Conservation (phyloP, 2,329 filamentous ascomycete genomes). For the Phaeosphaeria sp. region DNA sequence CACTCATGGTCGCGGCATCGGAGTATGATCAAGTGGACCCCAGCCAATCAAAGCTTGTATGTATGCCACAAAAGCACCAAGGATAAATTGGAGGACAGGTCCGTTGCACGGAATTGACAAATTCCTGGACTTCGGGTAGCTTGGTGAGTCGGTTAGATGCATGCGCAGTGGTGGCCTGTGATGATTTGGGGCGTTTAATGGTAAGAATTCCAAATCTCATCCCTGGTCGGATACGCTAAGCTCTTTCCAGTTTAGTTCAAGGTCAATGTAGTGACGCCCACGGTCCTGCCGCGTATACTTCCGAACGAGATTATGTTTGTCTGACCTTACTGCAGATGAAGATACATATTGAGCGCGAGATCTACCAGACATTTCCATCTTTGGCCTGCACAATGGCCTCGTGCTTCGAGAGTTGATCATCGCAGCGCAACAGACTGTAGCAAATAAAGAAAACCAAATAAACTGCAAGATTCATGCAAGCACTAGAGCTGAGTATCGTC, state of each 20-base stretch:
- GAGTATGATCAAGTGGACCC: neutral
- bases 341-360: neutral
- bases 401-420: neutral
- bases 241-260: conserved; percentile 11
- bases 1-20: neutral
- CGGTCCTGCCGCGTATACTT: conserved; percentile 13
- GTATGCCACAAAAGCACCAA: neutral
- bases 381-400: neutral
- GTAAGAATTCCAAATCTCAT: conserved; percentile 22
- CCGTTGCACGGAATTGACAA: conserved; percentile 20
- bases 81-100: neutral
- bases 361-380: neutral
- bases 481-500: too few relatives aligned
- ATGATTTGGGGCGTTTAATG: conserved; percentile 17
- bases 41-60: conserved; percentile 13
- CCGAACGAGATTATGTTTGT: neutral
- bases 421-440: neutral
- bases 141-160: conserved; percentile 4
- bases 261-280: conserved; percentile 1
- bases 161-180: conserved; percentile 5
- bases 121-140: conserved; percentile 9
- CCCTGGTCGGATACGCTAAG: conserved; percentile 22
- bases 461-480: too few relatives aligned
- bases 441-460: neutral
- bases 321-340: neutral